These are phyloP conservation scores for Penicillium sp. DNA, from an alignment of 2,329 filamentous ascomycete species.

Conservation along the genomic window DNA sequence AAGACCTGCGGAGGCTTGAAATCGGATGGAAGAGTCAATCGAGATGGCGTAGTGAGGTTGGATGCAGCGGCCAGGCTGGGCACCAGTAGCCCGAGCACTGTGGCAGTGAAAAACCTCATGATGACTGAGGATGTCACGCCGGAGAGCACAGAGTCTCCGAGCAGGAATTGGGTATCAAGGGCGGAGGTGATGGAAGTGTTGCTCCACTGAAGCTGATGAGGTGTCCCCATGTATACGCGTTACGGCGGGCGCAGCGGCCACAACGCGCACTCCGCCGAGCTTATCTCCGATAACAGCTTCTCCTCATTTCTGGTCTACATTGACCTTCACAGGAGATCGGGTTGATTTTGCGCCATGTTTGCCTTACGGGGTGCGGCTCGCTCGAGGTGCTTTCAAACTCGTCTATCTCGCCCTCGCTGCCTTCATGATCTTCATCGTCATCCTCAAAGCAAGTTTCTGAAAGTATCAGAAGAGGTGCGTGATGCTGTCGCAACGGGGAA, in stretches of 20 bases:
- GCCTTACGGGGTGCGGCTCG: constrained; percentile 21
- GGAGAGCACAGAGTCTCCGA: constrained; percentile 20
- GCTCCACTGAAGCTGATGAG: constrained; percentile 28
- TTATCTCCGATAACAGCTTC: constrained; percentile 24
- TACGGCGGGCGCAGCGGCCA: constrained; percentile 35
- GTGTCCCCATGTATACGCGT: constrained; percentile 32
- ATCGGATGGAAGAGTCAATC: constrained; percentile 36
- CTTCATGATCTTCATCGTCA: constrained; percentile 30
- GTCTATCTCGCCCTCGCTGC: constrained; percentile 16
- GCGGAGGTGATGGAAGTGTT: constrained; percentile 12
- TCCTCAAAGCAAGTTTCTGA: constrained; percentile 50
- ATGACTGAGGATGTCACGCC: constrained; percentile 29
- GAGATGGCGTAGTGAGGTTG: constrained; percentile 25
- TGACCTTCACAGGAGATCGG: background rate
- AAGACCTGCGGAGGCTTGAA: constrained; percentile 88
- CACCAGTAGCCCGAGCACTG: constrained; percentile 34
- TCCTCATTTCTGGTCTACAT: constrained; percentile 16
- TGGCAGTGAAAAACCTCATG: constrained; percentile 40
- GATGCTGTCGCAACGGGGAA: constrained; percentile 67
- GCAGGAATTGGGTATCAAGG: constrained; percentile 11
- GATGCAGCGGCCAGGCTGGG: constrained; percentile 33
- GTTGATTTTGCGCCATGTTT: constrained; percentile 12
- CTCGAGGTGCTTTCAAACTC: constrained; percentile 14
- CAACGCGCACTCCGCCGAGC: constrained; percentile 27
- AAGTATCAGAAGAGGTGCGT: constrained; percentile 73